These are phyloP conservation scores for Fusarium sp. DNA, from an alignment of 2,329 filamentous ascomycete species.

Conservation along the genomic window DNA sequence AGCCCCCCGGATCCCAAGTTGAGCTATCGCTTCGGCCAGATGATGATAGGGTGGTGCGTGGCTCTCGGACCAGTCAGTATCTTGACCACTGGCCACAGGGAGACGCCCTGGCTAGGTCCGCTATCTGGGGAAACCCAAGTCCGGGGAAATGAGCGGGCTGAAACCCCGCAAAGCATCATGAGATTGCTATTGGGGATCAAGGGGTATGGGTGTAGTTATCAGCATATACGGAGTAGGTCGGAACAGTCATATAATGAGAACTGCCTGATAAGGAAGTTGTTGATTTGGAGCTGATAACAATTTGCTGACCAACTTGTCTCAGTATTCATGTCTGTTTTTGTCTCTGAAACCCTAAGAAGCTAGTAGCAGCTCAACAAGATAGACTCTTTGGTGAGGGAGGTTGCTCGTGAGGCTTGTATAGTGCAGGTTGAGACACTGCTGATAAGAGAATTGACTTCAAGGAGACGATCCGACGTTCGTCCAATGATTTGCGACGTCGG, in stretches of 20 bases:
- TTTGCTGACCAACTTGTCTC: neutral
- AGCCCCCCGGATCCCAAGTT: neutral
- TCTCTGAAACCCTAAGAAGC: neutral
- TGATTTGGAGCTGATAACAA: neutral
- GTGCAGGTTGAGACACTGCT: neutral
- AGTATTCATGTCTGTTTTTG: neutral
- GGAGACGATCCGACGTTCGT: neutral
- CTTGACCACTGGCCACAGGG: conserved; percentile 9
- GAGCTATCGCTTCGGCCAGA: conserved; percentile 9
- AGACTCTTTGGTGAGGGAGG: neutral
- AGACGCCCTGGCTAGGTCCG: conserved; percentile 23
- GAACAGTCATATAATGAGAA: conserved; percentile 2
- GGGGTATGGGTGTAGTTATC: neutral
- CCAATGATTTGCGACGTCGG: neutral
- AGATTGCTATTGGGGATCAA: conserved; percentile 7
- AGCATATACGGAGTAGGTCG: neutral
- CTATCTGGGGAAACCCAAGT: conserved; percentile 36
- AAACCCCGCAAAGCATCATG: conserved; percentile 27
- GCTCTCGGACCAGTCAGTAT: conserved; percentile 17
- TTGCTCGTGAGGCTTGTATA: neutral
- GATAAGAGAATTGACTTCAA: neutral
- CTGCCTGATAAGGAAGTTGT: neutral
- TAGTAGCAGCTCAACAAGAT: neutral
- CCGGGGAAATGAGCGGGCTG: conserved; percentile 30
- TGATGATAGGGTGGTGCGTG: conserved; percentile 32